phyloP scores from a whole-genome alignment of 169 alveolate genomes.

The Babesia gibsoni region DNA sequence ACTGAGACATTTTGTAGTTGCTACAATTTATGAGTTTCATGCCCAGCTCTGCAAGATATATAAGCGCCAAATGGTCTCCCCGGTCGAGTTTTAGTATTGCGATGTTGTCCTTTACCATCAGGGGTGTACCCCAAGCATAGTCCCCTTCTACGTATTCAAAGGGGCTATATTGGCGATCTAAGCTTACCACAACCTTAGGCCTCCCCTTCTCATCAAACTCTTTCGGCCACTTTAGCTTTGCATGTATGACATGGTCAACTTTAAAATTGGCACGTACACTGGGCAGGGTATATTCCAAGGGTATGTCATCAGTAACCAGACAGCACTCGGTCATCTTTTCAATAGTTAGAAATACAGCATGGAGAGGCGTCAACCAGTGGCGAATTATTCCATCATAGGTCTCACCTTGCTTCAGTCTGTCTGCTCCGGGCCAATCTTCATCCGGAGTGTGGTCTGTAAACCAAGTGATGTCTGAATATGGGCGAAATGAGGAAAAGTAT shows the following conservation, averaged over 20 bases:
- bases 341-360: slow-evolving; percentile 29
- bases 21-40: not conserved
- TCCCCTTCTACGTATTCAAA: slow-evolving; percentile 5
- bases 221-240: slow-evolving; percentile 45
- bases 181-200: slow-evolving; percentile 25
- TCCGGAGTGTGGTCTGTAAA: slow-evolving; percentile 23
- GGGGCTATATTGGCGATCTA: not conserved
- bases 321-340: slow-evolving; percentile 56
- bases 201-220: slow-evolving; percentile 56
- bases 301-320: slow-evolving; percentile 25
- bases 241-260: slow-evolving; percentile 24
- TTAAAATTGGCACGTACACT: slow-evolving; percentile 5
- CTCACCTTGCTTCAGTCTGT: slow-evolving; percentile 43
- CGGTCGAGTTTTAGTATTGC: slow-evolving; percentile 38
- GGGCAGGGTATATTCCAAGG: not conserved
- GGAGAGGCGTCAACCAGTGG: slow-evolving; percentile 43
- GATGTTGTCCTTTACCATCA: slow-evolving; percentile 34
- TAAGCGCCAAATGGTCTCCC: slow-evolving; percentile 16
- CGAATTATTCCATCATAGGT: slow-evolving; percentile 39
- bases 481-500: slow-evolving; percentile 18
- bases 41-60: slow-evolving; percentile 28
- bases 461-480: slow-evolving; percentile 20
- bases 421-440: slow-evolving; percentile 60
- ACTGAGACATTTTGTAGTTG: not conserved
- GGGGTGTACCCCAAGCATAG: slow-evolving; percentile 46